phyloP scores from a whole-genome alignment of 305 asterid genomes.

The Fraxinus nigra region DNA sequence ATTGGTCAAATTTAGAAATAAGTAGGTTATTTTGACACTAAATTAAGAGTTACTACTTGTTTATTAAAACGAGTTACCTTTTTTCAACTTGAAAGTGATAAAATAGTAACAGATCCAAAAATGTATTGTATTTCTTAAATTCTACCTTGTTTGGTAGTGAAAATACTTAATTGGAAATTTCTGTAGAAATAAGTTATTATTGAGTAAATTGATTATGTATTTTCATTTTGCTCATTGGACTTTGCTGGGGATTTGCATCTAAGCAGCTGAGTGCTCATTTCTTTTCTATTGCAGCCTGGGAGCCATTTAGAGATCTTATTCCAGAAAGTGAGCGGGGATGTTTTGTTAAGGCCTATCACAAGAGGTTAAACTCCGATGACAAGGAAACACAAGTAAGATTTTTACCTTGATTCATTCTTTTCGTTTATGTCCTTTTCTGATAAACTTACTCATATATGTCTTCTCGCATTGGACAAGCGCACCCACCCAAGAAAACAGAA shows the following conservation, averaged over 20 bases:
- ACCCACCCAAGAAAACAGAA: neutral
- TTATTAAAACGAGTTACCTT: neutral
- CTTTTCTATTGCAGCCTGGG: constrained; percentile 70
- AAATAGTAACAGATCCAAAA: neutral
- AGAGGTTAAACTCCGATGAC: constrained; percentile 79
- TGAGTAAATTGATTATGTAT: neutral
- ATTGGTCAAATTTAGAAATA: neutral
- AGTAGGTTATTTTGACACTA: neutral
- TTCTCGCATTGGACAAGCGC: neutral
- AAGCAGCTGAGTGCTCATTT: constrained; percentile 7
- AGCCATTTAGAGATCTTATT: constrained; percentile 86
- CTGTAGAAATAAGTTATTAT: neutral
- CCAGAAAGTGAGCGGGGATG: constrained; percentile 87
- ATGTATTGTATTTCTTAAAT: constrained; percentile 1
- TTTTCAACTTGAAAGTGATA: neutral
- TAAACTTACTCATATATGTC: neutral
- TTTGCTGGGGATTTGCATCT: neutral
- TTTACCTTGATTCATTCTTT: constrained; percentile 19
- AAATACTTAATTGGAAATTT: constrained; percentile 9
- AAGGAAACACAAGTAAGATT: constrained; percentile 69
- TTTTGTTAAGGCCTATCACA: constrained; percentile 77
- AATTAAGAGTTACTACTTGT: neutral
- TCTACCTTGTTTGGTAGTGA: neutral
- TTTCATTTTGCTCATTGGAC: constrained; percentile 16
- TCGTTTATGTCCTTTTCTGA: constrained; percentile 2